phyloP scores from a whole-genome alignment of 2,329 filamentous ascomycete species.

The Calonectria pseudoturangicola region DNA sequence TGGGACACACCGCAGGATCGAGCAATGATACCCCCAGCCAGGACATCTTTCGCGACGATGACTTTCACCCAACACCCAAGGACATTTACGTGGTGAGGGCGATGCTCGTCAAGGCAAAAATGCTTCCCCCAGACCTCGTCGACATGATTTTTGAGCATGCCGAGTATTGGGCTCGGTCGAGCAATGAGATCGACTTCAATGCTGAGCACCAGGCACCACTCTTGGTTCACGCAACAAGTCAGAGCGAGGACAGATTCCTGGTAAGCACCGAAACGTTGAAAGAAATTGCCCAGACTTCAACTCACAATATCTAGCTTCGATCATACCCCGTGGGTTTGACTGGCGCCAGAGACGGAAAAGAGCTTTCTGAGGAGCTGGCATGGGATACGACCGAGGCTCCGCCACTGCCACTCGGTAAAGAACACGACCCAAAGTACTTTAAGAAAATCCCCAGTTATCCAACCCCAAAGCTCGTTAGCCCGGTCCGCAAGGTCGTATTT shows the following conservation, averaged over 20 bases:
- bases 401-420: constrained; percentile 52
- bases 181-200: constrained; percentile 56
- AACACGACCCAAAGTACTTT: constrained; percentile 57
- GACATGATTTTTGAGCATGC: constrained; percentile 75
- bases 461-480: constrained; percentile 64
- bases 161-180: constrained; percentile 77
- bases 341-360: constrained; percentile 51
- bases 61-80: constrained; percentile 62
- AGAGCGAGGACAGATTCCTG: constrained; percentile 58
- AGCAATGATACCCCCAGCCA: constrained; percentile 7
- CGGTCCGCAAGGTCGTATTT: constrained; percentile 78
- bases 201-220: constrained; percentile 49
- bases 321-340: constrained; percentile 63
- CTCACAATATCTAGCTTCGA: constrained; percentile 57
- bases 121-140: constrained; percentile 73
- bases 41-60: constrained; percentile 16
- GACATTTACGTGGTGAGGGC: constrained; percentile 71
- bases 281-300: neutral
- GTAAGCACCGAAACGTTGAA: constrained; percentile 49
- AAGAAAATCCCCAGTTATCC: constrained; percentile 61
- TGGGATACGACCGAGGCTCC: constrained; percentile 57
- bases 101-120: constrained; percentile 65
- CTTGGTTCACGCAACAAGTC: constrained; percentile 50
- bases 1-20: neutral
- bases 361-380: constrained; percentile 53